Evolutionary conservation across 768 basidiomycete species (phyloP), one percentile per base, ranked within the genome.

Genomic region (Pholiota conissans): DNA sequence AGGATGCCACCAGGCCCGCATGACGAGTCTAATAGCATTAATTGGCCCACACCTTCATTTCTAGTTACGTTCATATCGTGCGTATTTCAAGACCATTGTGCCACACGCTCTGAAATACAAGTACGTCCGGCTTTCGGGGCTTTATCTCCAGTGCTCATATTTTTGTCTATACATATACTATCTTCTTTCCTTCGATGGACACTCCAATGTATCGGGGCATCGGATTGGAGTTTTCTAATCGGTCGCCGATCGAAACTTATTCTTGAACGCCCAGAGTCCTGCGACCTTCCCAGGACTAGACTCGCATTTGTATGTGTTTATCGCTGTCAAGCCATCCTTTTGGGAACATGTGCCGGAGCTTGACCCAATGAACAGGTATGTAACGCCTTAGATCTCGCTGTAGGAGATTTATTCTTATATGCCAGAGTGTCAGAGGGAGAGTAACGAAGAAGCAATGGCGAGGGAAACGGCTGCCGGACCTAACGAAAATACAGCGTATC

Each of bases 81-180:
- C 37, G 14, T 40, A 46, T 27, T 37, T 37, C 42, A 26, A 49
- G 35, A n/a, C 28, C 45, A 20, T 49, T 29, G 20, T n/a, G 24
- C 24, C 39, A 28, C 18, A 28, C 26, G 27, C 26, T 42, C 39
- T 18, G 52, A 26, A 39, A 26, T 40, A 29, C 46, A 62, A 55
- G 57, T 34, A 52, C 49, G 10, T 52, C 55, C 57, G 54, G 52
- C 45, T 20, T 50, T 61, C 52, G 56, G 60, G 49, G 22, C 18
- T 34, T 54, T 54, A 54, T 54, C 53, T 54, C 53, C 53, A 45
- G 40, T 46, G 18, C 13, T 14, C 52, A 54, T 54, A 40, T 45
- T 54, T 29, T 42, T 20, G 39, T 45, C 53, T 47, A 54, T 46
- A 54, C 42, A 54, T 54, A 46, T 30, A n/a, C 18, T 24, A 30